phyloP scores from a whole-genome alignment of 1,139 yeast species.

The Sugiyamaella castrensis region DNA sequence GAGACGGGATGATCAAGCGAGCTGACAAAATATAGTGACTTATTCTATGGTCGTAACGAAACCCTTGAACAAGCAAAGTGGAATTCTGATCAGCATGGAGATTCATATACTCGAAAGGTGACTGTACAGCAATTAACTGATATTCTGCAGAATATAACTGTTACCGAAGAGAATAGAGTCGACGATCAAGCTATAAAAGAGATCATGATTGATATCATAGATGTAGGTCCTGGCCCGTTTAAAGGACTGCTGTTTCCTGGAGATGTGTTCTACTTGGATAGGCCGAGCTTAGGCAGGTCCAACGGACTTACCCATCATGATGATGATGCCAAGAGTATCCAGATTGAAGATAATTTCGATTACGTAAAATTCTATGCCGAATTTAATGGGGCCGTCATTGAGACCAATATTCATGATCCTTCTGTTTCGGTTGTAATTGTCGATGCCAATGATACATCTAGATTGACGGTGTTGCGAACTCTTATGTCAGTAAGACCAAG shows the following conservation, averaged over 20 bases:
- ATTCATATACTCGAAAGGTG: slow-evolving; percentile 27
- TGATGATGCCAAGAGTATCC: not conserved
- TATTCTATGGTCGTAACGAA: slow-evolving; percentile 17
- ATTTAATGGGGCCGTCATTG: slow-evolving; percentile 18
- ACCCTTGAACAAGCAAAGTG: slow-evolving; percentile 18
- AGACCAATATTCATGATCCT: slow-evolving; percentile 11
- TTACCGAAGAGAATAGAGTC: not conserved
- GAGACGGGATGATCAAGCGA: too few relatives aligned
- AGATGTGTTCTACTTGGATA: slow-evolving; percentile 15
- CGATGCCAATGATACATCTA: slow-evolving; percentile 10
- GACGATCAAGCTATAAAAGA: not conserved
- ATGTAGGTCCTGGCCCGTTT: slow-evolving; percentile 9
- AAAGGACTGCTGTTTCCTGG: slow-evolving; percentile 16
- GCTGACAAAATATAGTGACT: too few relatives aligned
- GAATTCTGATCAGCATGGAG: slow-evolving; percentile 34
- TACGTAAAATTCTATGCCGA: slow-evolving; percentile 7
- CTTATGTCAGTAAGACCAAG: slow-evolving; percentile 10
- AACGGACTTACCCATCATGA: slow-evolving; percentile 3
- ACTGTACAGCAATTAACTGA: not conserved
- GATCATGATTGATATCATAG: slow-evolving; percentile 12
- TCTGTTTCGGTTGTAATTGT: slow-evolving; percentile 12
- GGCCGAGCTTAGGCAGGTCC: slow-evolving; percentile 11
- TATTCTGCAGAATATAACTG: not conserved
- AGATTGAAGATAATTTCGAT: slow-evolving; percentile 12
- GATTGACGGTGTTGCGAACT: slow-evolving; percentile 13